Evolutionary conservation across 805 yeast species (phyloP).

Genomic region (Millerozyma miso): DNA sequence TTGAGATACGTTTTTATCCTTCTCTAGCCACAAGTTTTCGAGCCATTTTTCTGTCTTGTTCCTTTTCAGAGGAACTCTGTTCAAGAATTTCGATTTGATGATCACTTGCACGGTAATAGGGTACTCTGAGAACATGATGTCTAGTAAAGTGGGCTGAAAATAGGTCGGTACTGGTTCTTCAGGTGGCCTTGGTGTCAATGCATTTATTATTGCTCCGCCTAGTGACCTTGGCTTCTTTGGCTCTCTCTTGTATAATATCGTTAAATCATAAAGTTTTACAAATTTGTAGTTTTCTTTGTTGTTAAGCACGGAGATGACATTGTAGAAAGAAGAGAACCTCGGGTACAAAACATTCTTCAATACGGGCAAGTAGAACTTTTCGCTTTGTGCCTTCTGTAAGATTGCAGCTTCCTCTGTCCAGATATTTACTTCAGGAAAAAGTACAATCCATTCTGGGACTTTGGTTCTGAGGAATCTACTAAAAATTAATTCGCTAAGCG

Average conservation of each 20-base stretch:
- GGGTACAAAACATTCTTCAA: conserved; percentile 71
- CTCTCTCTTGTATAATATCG: conserved; percentile 39
- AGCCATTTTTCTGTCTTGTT: conserved; percentile 68
- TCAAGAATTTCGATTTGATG: conserved; percentile 42
- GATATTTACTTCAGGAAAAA: conserved; percentile 85
- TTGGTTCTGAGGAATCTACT: conserved; percentile 30
- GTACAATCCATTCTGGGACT: conserved; percentile 56
- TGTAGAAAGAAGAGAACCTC: conserved; percentile 57
- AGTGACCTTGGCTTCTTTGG: neutral
- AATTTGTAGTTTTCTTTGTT: conserved; percentile 30
- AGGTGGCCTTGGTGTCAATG: neutral
- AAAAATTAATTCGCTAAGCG: conserved; percentile 32
- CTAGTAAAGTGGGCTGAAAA: conserved; percentile 25
- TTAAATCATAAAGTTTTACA: conserved; percentile 50
- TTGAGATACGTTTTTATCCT: conserved; percentile 43
- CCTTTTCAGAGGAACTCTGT: conserved; percentile 49
- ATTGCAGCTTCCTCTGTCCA: conserved; percentile 45
- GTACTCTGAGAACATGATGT: conserved; percentile 22
- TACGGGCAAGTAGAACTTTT: conserved; percentile 55
- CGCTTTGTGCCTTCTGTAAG: conserved; percentile 53
- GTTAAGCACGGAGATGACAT: conserved; percentile 42
- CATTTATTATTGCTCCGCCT: neutral
- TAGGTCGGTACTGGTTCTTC: neutral
- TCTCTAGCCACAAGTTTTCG: conserved; percentile 67
- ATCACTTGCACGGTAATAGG: conserved; percentile 42